Base-by-base conservation (phyloP, 2,329 filamentous ascomycete genomes). In the Grosmannia serpens region DNA sequence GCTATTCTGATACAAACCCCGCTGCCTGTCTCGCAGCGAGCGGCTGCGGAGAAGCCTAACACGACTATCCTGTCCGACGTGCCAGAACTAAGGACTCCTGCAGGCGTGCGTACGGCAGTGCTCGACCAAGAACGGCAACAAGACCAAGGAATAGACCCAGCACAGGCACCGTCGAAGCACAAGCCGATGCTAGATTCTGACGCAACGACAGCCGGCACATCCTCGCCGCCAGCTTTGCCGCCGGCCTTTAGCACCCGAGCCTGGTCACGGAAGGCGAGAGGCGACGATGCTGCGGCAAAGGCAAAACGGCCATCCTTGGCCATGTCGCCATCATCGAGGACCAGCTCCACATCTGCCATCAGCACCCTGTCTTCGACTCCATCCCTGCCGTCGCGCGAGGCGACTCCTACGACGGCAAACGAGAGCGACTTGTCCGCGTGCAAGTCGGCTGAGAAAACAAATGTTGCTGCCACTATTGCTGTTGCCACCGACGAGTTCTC, bases 321-420 rank as follows among this genome's bases (percentile, higher is more conserved):
- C 31, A 47, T 60, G 1, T 56, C 60, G n/a, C 38, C 49, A 22
- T 60, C 54, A 15, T 56, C 58, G 33, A 46, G 29, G 53, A 27
- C 38, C 33, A 29, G 59, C 56, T 52, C 66, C 2, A 70, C 69
- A 2, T 77, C 75, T 2, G 71, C 69, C 6, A 65, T 78, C 13
- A 77, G 73, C 58, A 63, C 69, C 26, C 61, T 77, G 17, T 71
- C 72, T 1, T 65, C 67, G 1, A 77, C 76, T 0, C 75, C 76
- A 2, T 59, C 61, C 9, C 46, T 55, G 9, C 29, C 49, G 1
- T 64, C 61, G 1, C 57, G 60, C 3, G 60, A 60, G 31, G 60
- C 47, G 6, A 62, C 58, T 4, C 60, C 61, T 2, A 56, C 56
- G 11, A 63, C 62, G 1, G 59, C 58, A 4, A 57, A 57, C n/a